Evolutionary conservation across 257 asterid species (phyloP), one percentile per base, ranked within the genome.

Genomic region (Fraxinus excelsior): DNA sequence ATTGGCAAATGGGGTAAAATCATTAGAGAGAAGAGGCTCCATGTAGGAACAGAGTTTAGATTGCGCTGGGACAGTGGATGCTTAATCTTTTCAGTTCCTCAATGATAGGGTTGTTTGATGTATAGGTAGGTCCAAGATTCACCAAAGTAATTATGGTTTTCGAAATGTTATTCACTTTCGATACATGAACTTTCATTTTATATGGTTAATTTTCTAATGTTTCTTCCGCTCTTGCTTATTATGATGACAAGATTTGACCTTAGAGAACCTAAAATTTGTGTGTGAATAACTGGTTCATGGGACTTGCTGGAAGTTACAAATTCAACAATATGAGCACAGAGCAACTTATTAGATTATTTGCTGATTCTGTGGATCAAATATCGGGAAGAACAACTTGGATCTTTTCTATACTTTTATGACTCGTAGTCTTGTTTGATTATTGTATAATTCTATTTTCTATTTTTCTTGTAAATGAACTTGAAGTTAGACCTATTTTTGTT

Each of bases 1-100:
- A 85, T 85, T 85, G 91, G 91, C 7, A 87, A 87, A 81, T 87
- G 91, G 91, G 91, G 91, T 11, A 82, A 85, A 80, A 82, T 87
- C 73, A 78, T 87, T 64, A 76, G 91, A 82, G 87, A 79, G 80
- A 87, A 79, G 84, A 81, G 81, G 49, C 91, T 87, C 34, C 82
- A 72, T 3, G 85, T 74, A 40, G 87, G 90, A 37, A 87, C 69
- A 79, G 90, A 87, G 82, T 79, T 87, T 67, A 87, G 80, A 28
- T 73, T 87, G 68, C 84, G 84, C 18, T 87, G 91, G 91, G 87
- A 81, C 29, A 82, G 82, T 67, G 82, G 84, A 62, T 86, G 88
- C 83, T 84, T 86, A 81, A 75, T 79, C 75, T 86, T 86, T 76
- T 84, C 88, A 75, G 88, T 86, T 82, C 86, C 88, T 79, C 78